Conservation (phyloP, 768 basidiomycete species). For the Trametes meyenii region DNA sequence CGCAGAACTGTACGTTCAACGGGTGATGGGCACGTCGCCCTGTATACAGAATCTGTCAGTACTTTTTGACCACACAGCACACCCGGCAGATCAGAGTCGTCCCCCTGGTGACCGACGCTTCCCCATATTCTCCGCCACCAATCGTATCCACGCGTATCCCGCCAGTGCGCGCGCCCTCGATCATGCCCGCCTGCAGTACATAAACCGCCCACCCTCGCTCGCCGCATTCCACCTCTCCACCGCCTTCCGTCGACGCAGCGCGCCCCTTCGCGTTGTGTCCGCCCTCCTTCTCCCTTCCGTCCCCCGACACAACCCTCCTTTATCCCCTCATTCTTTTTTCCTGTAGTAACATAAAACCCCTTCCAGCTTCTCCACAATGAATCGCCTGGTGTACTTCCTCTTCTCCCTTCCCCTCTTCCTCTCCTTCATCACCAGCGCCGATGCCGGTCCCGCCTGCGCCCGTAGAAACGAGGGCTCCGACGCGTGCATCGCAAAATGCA, state of each 20-base stretch:
- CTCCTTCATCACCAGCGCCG: constrained; percentile 23
- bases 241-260: constrained; percentile 23
- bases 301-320: constrained; percentile 17
- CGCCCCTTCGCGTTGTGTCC: constrained; percentile 14
- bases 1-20: neutral
- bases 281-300: constrained; percentile 10
- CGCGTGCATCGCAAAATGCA: constrained; percentile 28
- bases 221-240: neutral
- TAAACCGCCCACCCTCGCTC: constrained; percentile 1
- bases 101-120: constrained; percentile 25
- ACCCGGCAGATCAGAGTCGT: constrained; percentile 10
- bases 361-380: constrained; percentile 22
- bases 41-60: constrained; percentile 23
- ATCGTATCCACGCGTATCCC: constrained; percentile 13
- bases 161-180: constrained; percentile 7
- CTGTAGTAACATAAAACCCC: constrained; percentile 6
- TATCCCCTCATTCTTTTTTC: constrained; percentile 31
- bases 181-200: constrained; percentile 2
- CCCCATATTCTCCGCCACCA: constrained; percentile 3
- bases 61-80: neutral
- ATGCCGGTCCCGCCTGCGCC: constrained; percentile 33
- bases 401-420: constrained; percentile 29
- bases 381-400: constrained; percentile 30
- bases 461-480: constrained; percentile 27
- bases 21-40: constrained; percentile 13